Evolutionary conservation across 2,329 filamentous ascomycete species (phyloP).

Genomic region (Corniculantispora saksenae): DNA sequence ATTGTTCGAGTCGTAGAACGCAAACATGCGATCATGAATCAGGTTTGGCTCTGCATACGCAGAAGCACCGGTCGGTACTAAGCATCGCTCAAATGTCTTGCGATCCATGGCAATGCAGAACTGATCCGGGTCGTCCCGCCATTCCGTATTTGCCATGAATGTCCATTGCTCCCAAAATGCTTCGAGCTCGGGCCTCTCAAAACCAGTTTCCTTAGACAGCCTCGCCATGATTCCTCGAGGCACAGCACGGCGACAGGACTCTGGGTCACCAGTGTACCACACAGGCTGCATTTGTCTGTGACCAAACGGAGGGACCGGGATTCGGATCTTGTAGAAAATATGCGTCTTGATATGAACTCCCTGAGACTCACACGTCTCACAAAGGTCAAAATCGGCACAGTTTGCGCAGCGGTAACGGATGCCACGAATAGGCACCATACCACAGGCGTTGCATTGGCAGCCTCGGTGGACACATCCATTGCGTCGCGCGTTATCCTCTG

Average conservation of each 20-base stretch:
- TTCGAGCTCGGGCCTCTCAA: constrained; percentile 86
- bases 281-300: constrained; percentile 78
- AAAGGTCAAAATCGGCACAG: constrained; percentile 93
- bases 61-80: constrained; percentile 81
- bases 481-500: constrained; percentile 84
- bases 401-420: constrained; percentile 94
- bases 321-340: constrained; percentile 92
- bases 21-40: constrained; percentile 94
- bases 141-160: constrained; percentile 85
- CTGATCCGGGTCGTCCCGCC: constrained; percentile 76
- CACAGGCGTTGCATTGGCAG: constrained; percentile 88
- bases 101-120: constrained; percentile 85
- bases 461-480: constrained; percentile 92
- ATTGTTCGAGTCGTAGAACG: constrained; percentile 89
- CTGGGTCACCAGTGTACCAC: constrained; percentile 87
- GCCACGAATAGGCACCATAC: constrained; percentile 83
- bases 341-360: constrained; percentile 83
- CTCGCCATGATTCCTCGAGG: constrained; percentile 66
- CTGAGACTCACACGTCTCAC: constrained; percentile 85
- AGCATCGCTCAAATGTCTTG: constrained; percentile 87
- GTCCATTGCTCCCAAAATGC: constrained; percentile 97
- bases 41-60: constrained; percentile 80
- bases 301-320: constrained; percentile 83
- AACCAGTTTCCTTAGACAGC: constrained; percentile 70
- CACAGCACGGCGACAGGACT: constrained; percentile 67